A percentile compares a stretch with the other conserved stretches of the same genome.
Evolutionary conservation across 2,329 filamentous ascomycete species (phyloP).

Genomic region (Colletotrichum abscissum): DNA sequence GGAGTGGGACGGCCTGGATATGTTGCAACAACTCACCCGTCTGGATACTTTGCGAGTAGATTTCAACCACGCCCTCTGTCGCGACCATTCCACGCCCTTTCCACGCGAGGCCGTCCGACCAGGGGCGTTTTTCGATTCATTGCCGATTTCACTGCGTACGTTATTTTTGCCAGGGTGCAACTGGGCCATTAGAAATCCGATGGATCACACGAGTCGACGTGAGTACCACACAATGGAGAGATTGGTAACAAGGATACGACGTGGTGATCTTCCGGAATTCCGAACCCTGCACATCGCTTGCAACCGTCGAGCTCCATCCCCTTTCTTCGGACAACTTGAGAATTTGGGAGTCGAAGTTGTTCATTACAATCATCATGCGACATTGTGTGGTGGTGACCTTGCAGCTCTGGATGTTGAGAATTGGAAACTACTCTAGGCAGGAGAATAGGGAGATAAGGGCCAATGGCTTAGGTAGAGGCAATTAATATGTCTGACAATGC

Average conservation of each 20-base stretch:
- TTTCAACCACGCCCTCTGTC: background rate
- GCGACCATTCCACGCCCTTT: no score
- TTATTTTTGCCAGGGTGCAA: background rate
- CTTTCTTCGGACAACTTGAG: background rate
- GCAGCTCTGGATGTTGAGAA: background rate
- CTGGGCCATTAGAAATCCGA: background rate
- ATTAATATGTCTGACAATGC: no score
- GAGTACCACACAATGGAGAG: background rate
- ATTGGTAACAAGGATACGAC: background rate
- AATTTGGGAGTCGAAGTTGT: background rate
- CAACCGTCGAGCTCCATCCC: accelerated
- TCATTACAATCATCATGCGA: background rate
- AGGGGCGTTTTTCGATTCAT: background rate
- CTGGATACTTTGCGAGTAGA: background rate
- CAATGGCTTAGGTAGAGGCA: background rate
- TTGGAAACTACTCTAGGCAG: background rate
- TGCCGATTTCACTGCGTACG: background rate
- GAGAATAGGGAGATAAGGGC: background rate
- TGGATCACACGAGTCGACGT: background rate
- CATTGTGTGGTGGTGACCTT: background rate
- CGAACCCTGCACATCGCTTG: background rate
- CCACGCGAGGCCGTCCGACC: background rate
- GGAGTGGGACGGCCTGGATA: background rate
- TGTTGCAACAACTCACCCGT: background rate
- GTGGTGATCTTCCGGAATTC: background rate